Base-by-base conservation (phyloP, 2,329 filamentous ascomycete species). In the Xylariaceae sp. region DNA sequence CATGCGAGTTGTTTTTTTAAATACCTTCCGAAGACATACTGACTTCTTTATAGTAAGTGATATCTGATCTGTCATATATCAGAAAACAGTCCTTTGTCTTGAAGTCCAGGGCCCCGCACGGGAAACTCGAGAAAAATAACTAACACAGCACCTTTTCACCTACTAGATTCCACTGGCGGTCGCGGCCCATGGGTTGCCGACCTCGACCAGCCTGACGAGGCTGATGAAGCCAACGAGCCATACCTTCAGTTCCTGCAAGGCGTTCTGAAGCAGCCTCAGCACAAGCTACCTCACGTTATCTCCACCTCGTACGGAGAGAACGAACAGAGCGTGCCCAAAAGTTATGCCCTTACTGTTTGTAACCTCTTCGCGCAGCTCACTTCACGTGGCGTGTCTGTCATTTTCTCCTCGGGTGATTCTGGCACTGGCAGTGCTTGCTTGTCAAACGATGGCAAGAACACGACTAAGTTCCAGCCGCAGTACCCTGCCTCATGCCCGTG, bases 281-380 rank as follows among this genome's bases (percentile, higher is more conserved):
- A 71, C 2, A 66, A 78, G 16, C 70, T 88, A 1, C 84, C 86
- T 0, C 76, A 81, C 3, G 78, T 86, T 16, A 75, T 89, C 47
- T 78, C 77, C 33, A 83, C 81, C 11, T 87, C 83, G 0, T 89
- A 89, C 60, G 84, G 81, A n/a, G 85, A 88, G 56, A 74, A 83
- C 40, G 86, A 88, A 66, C 82, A 82, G 66, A 80, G 75, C 2
- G 75, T 88, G 0, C 84, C 85, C 0, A 64, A 69, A 14, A 72
- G 75, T 6, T 88, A 87, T 61, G 78, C 82, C 5, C 72, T 73
- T 42, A 71, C 76, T 13, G 79, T 81, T 4, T 88, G 86, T 71
- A 74, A 75, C 59, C 72, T 83, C 40, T 83, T 86, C 54, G 82
- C 79, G 5, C 80, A 86, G 61, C 76, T 88, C 10, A 83, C 82